Conservation (phyloP, 176 grass and related monocot species). For the Carex scoparia region DNA sequence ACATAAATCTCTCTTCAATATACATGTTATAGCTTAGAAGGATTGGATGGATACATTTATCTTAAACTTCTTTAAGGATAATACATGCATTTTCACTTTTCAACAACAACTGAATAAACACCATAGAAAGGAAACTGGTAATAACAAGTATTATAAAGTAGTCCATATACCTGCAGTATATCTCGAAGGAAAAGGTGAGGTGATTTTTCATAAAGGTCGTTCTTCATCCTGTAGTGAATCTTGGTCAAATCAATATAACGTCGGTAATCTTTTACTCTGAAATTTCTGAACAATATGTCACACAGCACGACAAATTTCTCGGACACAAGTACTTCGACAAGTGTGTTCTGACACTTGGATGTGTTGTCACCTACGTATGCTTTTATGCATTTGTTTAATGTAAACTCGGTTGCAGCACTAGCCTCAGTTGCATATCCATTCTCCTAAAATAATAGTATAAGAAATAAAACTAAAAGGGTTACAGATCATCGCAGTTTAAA, state of each 20-base stretch:
- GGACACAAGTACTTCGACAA: conserved; percentile 62
- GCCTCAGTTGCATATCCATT: conserved; percentile 22
- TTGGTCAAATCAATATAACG: conserved; percentile 51
- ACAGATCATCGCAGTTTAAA: neutral
- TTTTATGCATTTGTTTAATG: conserved; percentile 24
- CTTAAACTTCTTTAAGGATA: neutral
- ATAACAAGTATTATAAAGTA: conserved; percentile 25
- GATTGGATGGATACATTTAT: neutral
- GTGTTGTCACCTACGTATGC: conserved; percentile 45
- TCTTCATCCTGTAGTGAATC: conserved; percentile 73
- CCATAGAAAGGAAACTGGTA: neutral
- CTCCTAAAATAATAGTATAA: conserved; percentile 34
- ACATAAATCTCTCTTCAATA: neutral
- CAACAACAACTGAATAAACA: neutral
- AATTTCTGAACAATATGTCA: conserved; percentile 52
- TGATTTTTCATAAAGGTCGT: conserved; percentile 53
- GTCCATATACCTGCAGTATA: conserved; percentile 57
- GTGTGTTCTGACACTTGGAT: conserved; percentile 54
- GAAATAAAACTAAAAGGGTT: neutral
- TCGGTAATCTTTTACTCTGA: conserved; percentile 46
- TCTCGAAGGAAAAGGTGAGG: conserved; percentile 55
- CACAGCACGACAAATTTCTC: conserved; percentile 83
- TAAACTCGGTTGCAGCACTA: conserved; percentile 23
- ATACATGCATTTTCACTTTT: neutral
- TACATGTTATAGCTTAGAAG: neutral